Base-by-base conservation (phyloP, 208 protist species). In the Trypanosoma vivax region DNA sequence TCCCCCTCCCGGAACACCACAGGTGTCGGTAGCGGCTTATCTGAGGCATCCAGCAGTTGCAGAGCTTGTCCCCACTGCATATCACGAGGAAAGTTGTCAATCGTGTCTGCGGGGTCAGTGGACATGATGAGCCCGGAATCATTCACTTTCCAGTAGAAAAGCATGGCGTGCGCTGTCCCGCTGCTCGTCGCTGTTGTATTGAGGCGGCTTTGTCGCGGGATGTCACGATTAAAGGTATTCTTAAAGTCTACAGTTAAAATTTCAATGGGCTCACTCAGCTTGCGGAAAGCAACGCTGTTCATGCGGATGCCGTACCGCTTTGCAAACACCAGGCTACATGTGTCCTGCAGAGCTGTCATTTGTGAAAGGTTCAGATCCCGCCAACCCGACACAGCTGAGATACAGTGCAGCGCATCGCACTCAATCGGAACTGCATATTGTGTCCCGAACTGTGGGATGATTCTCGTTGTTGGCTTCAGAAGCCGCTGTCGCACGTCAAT, bases 21-120 rank as follows among this genome's bases (percentile, higher is more conserved):
- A 16, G 61, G 27, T 21, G 57, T 79, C 0, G 86, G 81, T 45
- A 79, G 70, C 24, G 57, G 60, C 0, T 57, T 54, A 29, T 87
- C 53, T 18, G 54, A 65, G 53, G 72, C 74, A 43, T 96, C 85
- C 31, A 96, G 73, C 19, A 96, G 78, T 60, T 96, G 89, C 34
- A 96, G 60, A 7, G 84, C 88, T 63, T 97, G 90, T 13, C 92
- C 90, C 90, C 90, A 97, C 68, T 97, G 92, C 92, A 95, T 94
- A 58, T 96, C 89, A 3, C 92, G 88, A 11, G 88, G 61, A 53
- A 96, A 95, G 79, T 96, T 96, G 46, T 94, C 45, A 0, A 79
- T 2, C 4, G 92, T 96, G 21, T 90, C 86, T 3, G 64, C 57
- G 9, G 91, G 91, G 31, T 75, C 62, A 2, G 91, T 96, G 30